phyloP scores from a whole-genome alignment of 345 rosid genomes.

The Durio zibethinus region DNA sequence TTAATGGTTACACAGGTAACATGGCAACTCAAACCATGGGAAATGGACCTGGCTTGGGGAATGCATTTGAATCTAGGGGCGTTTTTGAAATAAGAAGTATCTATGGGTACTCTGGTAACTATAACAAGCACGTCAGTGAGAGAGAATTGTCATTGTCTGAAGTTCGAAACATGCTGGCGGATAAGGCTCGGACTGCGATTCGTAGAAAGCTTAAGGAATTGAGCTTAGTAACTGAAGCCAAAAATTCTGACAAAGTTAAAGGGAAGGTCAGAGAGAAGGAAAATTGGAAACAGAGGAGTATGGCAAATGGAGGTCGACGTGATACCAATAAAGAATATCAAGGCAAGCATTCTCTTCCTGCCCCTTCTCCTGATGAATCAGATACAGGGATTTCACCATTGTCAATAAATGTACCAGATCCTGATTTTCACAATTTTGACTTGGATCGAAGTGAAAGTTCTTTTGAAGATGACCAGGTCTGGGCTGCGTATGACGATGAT shows the following conservation, averaged over 20 bases:
- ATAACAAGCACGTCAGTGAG: conserved; percentile 26
- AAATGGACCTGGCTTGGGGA: conserved; percentile 31
- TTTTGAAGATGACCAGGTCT: conserved; percentile 73
- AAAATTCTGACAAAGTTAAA: conserved; percentile 22
- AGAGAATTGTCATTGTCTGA: conserved; percentile 50
- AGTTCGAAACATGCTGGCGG: conserved; percentile 44
- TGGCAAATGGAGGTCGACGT: conserved; percentile 19
- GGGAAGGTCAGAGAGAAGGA: conserved; percentile 28
- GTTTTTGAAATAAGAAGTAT: conserved; percentile 27
- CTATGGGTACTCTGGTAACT: conserved; percentile 30
- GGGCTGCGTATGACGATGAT: conserved; percentile 93
- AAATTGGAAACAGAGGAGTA: conserved; percentile 30
- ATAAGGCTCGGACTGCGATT: conserved; percentile 47
- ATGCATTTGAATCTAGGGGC: conserved; percentile 23
- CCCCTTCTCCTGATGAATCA: conserved; percentile 15
- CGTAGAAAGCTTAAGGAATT: conserved; percentile 39
- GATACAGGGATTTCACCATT: conserved; percentile 26
- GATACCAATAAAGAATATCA: conserved; percentile 19
- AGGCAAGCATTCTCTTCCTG: conserved; percentile 19
- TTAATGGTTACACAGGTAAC: conserved; percentile 29
- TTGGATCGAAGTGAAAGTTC: conserved; percentile 66
- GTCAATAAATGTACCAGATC: conserved; percentile 73
- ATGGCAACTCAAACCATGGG: conserved; percentile 28
- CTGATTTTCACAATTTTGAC: conserved; percentile 92
- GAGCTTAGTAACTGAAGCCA: conserved; percentile 30